phyloP scores from a whole-genome alignment of 352 stramenopile genomes.

The Phytophthora pistaciae region DNA sequence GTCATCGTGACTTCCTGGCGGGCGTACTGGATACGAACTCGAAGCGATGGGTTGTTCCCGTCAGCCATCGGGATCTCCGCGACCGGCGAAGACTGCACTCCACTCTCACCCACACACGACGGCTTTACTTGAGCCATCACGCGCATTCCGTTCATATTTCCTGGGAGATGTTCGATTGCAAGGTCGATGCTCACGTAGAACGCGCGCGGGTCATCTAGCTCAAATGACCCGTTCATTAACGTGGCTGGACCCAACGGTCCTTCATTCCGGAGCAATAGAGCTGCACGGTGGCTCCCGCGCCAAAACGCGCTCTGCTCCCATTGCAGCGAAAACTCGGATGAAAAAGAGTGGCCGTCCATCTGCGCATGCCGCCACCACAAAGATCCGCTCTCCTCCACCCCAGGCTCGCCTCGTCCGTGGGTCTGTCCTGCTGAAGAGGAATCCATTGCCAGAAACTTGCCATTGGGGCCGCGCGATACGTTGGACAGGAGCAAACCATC shows the following conservation, averaged over 20 bases:
- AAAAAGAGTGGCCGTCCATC: conserved; percentile 45
- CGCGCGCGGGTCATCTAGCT: conserved; percentile 37
- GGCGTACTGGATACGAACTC: conserved; percentile 56
- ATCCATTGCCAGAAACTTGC: conserved; percentile 41
- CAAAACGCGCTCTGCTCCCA: conserved; percentile 32
- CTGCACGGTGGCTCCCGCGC: conserved; percentile 27
- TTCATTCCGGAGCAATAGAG: conserved; percentile 54
- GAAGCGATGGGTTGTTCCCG: conserved; percentile 25
- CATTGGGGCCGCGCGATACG: conserved; percentile 30
- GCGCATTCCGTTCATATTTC: conserved; percentile 32
- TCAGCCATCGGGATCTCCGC: conserved; percentile 33
- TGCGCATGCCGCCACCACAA: conserved; percentile 65
- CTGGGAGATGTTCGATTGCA: conserved; percentile 37
- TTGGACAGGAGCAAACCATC: conserved; percentile 42
- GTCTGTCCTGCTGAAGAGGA: background rate
- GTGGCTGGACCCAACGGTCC: conserved; percentile 28
- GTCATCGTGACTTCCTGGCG: conserved; percentile 47
- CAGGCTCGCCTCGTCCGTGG: background rate
- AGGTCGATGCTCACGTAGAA: conserved; percentile 36
- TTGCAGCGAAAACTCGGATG: conserved; percentile 52
- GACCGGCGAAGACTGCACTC: conserved; percentile 37
- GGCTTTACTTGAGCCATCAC: conserved; percentile 49
- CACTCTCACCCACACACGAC: conserved; percentile 37
- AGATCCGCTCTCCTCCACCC: conserved; percentile 36
- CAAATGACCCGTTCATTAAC: conserved; percentile 48